Base-by-base conservation (phyloP, 352 stramenopile genomes). In the Phytophthora ohioensis region DNA sequence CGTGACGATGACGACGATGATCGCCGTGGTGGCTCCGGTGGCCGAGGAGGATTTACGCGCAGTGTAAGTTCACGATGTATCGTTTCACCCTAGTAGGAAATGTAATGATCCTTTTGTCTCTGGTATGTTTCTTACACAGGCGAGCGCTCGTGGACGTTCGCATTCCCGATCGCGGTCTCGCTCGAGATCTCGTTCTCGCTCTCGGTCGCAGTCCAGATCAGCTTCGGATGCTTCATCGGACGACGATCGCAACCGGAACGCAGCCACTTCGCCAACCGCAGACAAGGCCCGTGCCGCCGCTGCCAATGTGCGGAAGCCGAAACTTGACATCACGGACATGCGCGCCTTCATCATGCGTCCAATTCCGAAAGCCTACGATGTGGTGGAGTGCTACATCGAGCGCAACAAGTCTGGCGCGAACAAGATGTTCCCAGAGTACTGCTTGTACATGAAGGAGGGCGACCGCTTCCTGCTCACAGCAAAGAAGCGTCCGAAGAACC, bases 401-500 rank as follows among this genome's bases (percentile, higher is more conserved):
- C 82, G 96, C 67, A 98, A 98, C 80, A 93, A 92, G 61, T 89
- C 82, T 3, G 93, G 93, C 3, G 88, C 93, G 17, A 97, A 98
- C 81, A 97, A 97, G 55, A 91, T 98, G 75, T 98, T 98, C 75
- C 91, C 91, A 1, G 91, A 97, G 73, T 97, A 97, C 76, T 93
- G 80, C 39, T 71, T 97, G 59, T 97, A 96, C 76, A 91, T 97
- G 85, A 94, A 98, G 73, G 94, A 99, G 32, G 95, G 92, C 8
- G 93, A 99, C 64, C 90, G 89, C 15, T 99, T 99, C 79, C 73
- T 99, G n/a, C 90, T 99, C 67, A 97, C 93, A 13, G 94, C 90
- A 42, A 99, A 99, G 81, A 99, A 99, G 72, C 85, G 96, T 11
- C 83, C 90, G 7, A 98, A 98, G 69, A 99, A 98, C 75, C 96